Percentiles rank a stretch among this genome's conserved stretches.
Conservation (phyloP, 805 yeast genomes). For the Candida peoriensis region DNA sequence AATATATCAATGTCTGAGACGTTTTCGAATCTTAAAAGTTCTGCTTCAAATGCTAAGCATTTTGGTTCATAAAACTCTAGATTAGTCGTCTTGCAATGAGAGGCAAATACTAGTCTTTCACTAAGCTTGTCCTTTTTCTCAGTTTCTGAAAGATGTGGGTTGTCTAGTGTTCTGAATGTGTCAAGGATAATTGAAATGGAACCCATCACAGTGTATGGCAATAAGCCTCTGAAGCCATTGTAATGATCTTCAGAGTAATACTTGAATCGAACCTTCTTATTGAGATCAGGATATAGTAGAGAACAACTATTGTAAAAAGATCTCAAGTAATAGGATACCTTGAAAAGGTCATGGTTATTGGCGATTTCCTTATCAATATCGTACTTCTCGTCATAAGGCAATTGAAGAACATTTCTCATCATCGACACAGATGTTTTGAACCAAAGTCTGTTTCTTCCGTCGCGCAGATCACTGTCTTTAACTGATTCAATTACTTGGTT, state of each 20-base stretch:
- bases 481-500: slow-evolving; percentile 9
- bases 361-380: slow-evolving; percentile 10
- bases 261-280: neutral
- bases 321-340: slow-evolving; percentile 9
- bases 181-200: neutral
- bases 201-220: slow-evolving; percentile 11
- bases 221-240: neutral
- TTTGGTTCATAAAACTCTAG: slow-evolving; percentile 37
- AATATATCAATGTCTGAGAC: slow-evolving; percentile 32
- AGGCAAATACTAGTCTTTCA: slow-evolving; percentile 23
- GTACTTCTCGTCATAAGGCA: slow-evolving; percentile 17
- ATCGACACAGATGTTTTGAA: slow-evolving; percentile 9
- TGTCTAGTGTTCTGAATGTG: slow-evolving; percentile 12
- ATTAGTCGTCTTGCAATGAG: slow-evolving; percentile 31
- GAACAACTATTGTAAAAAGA: slow-evolving; percentile 12
- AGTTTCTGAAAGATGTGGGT: slow-evolving; percentile 17
- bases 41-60: slow-evolving; percentile 31
- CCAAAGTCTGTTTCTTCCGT: slow-evolving; percentile 10
- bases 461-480: slow-evolving; percentile 11
- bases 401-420: slow-evolving; percentile 9
- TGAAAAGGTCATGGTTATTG: neutral
- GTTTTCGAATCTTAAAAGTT: slow-evolving; percentile 20
- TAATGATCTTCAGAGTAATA: slow-evolving; percentile 1
- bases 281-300: neutral
- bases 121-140: slow-evolving; percentile 22